A percentile compares a stretch with the other conserved stretches of the same genome.
phyloP scores from a whole-genome alignment of 495 filamentous ascomycete genomes.

The Talaromyces nanjingensis region DNA sequence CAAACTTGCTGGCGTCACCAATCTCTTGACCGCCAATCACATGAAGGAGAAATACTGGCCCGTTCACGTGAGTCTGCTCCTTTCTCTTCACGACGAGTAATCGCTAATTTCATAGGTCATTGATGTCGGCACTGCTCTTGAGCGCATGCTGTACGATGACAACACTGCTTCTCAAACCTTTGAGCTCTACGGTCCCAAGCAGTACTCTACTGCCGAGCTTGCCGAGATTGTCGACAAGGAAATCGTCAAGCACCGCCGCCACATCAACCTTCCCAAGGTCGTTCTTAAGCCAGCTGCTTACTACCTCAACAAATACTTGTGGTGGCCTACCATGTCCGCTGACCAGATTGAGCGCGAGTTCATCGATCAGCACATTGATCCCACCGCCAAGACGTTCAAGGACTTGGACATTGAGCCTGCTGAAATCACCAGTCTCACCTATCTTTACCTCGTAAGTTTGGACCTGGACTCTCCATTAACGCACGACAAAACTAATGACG shows the following conservation, averaged over 20 bases:
- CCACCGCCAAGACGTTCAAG: constrained; percentile 87
- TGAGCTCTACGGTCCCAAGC: constrained; percentile 89
- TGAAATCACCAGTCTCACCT: constrained; percentile 75
- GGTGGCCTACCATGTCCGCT: constrained; percentile 79
- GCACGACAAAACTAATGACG: constrained; percentile 11
- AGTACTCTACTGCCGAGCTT: constrained; percentile 86
- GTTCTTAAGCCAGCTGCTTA: constrained; percentile 65
- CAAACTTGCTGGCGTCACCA: constrained; percentile 68
- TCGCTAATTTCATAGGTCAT: constrained; percentile 50
- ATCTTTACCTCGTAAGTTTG: constrained; percentile 79
- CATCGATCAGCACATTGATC: constrained; percentile 88
- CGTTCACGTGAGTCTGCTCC: constrained; percentile 64
- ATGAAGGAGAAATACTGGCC: constrained; percentile 90
- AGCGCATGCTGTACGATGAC: constrained; percentile 84
- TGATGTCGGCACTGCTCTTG: constrained; percentile 83
- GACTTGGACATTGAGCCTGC: constrained; percentile 83
- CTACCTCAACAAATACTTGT: constrained; percentile 69
- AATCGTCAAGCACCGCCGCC: constrained; percentile 81
- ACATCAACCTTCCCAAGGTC: constrained; percentile 84
- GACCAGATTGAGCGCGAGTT: constrained; percentile 92
- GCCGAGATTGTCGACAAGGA: constrained; percentile 81
- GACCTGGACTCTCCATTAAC: neutral
- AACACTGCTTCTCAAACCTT: constrained; percentile 82
- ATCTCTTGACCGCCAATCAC: constrained; percentile 82
- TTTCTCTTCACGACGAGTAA: neutral